Conservation (phyloP, 345 rosid genomes). For the Brassica rapa region DNA sequence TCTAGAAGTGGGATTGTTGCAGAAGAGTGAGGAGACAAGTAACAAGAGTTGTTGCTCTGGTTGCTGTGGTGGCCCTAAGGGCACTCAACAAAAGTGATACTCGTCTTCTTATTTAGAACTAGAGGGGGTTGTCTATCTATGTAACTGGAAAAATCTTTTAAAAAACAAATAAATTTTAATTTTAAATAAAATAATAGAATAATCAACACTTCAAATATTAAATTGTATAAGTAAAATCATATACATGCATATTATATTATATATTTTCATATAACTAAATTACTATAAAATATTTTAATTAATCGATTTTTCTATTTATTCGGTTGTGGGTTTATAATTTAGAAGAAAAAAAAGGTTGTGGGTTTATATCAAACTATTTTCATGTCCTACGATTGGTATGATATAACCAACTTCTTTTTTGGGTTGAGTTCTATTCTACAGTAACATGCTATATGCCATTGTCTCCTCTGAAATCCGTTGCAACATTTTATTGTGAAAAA, state of each 20-base stretch:
- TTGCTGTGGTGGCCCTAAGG: slow-evolving; percentile 1
- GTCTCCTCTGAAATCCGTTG: neutral
- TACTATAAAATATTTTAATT: no score
- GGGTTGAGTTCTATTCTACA: neutral
- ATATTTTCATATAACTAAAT: no score
- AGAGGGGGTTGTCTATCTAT: neutral
- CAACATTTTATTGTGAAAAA: neutral
- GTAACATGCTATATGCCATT: neutral
- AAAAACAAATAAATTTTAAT: no score
- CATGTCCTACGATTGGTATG: no score
- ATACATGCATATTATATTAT: neutral
- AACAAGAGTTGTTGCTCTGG: slow-evolving; percentile 28
- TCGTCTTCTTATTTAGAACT: neutral
- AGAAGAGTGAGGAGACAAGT: slow-evolving; percentile 24
- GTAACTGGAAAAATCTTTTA: neutral
- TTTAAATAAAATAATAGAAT: neutral
- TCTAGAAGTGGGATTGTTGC: slow-evolving; percentile 34
- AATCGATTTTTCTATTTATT: no score
- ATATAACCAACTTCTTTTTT: neutral
- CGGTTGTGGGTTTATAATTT: neutral
- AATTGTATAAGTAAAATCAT: no score
- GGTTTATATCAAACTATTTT: no score
- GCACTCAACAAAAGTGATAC: slow-evolving; percentile 3
- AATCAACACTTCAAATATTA: neutral
- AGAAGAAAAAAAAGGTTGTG: neutral